phyloP scores from a whole-genome alignment of 768 basidiomycete species.

The Lentinula aciculospora region DNA sequence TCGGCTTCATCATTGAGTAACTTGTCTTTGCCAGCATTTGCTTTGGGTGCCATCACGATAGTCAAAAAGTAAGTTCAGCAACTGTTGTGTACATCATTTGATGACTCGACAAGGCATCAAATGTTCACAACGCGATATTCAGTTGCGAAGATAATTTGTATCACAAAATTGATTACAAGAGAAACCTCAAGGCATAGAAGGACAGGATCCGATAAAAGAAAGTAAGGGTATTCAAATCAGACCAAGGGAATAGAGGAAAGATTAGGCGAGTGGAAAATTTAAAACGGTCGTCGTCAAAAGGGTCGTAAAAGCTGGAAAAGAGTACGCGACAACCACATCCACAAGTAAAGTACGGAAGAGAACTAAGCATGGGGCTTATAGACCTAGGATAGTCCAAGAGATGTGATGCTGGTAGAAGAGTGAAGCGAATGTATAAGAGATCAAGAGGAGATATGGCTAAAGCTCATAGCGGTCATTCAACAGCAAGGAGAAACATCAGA shows the following conservation, averaged over 20 bases:
- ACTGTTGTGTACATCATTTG: slow-evolving; percentile 5
- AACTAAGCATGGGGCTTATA: slow-evolving; percentile 25
- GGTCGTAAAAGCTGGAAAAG: slow-evolving; percentile 45
- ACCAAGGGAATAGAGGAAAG: slow-evolving; percentile 51
- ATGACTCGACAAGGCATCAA: background rate
- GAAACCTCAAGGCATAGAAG: slow-evolving; percentile 49
- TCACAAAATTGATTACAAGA: slow-evolving; percentile 50
- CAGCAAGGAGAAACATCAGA: slow-evolving; percentile 21
- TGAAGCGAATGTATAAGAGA: slow-evolving; percentile 28
- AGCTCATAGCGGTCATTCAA: slow-evolving; percentile 42
- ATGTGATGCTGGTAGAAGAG: slow-evolving; percentile 32
- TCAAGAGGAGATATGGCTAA: slow-evolving; percentile 25
- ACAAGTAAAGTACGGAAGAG: slow-evolving; percentile 37
- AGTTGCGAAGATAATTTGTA: slow-evolving; percentile 10
- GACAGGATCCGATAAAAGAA: slow-evolving; percentile 52
- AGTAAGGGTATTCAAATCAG: slow-evolving; percentile 54
- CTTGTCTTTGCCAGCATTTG: slow-evolving; percentile 53
- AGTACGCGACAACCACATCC: slow-evolving; percentile 55
- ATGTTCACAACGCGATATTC: background rate
- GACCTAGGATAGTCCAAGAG: slow-evolving; percentile 26
- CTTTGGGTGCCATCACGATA: slow-evolving; percentile 61
- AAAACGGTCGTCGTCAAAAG: slow-evolving; percentile 61
- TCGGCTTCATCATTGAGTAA: slow-evolving; percentile 72
- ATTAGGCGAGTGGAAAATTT: slow-evolving; percentile 67
- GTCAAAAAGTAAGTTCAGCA: background rate